These are phyloP conservation scores for Coniochaeta sp. DNA, from an alignment of 2,329 filamentous ascomycete species.

Conservation along the genomic window DNA sequence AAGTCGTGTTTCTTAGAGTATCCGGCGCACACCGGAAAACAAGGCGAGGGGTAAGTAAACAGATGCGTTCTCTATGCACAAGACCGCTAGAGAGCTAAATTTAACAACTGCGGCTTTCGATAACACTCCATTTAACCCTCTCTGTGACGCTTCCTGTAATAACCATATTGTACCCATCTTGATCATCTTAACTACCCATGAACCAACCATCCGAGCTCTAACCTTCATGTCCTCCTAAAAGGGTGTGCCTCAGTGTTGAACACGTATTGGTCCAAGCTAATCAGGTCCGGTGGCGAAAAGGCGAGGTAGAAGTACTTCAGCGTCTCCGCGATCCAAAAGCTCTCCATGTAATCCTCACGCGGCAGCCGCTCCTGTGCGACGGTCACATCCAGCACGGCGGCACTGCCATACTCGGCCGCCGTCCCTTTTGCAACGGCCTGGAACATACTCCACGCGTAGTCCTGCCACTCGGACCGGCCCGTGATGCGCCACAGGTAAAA, in stretches of 20 bases:
- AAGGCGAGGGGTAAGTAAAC: no score
- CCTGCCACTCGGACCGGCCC: slow-evolving; percentile 35
- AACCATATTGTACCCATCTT: no score
- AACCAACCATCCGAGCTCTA: no score
- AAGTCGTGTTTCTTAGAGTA: no score
- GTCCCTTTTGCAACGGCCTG: slow-evolving; percentile 35
- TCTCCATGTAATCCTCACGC: slow-evolving; percentile 33
- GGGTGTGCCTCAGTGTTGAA: slow-evolving; percentile 50
- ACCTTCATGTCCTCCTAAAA: slow-evolving; percentile 20
- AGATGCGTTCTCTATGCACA: no score
- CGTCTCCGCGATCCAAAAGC: slow-evolving; percentile 68
- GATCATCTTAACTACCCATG: no score
- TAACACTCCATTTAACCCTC: no score
- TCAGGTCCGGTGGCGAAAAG: slow-evolving; percentile 54
- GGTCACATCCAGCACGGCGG: slow-evolving; percentile 43
- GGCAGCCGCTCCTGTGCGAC: slow-evolving; percentile 16
- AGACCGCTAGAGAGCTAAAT: no score
- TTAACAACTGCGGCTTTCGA: no score
- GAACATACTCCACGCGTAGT: slow-evolving; percentile 49
- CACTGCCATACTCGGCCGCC: slow-evolving; percentile 34
- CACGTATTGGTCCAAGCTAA: slow-evolving; percentile 64
- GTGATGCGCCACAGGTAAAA: slow-evolving; percentile 48
- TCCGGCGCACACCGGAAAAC: no score
- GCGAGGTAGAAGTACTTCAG: slow-evolving; percentile 70
- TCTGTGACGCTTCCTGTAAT: no score